Evolutionary conservation across 306 rosid genomes (phyloP).

Genomic region (Pterocarpus santalinus): DNA sequence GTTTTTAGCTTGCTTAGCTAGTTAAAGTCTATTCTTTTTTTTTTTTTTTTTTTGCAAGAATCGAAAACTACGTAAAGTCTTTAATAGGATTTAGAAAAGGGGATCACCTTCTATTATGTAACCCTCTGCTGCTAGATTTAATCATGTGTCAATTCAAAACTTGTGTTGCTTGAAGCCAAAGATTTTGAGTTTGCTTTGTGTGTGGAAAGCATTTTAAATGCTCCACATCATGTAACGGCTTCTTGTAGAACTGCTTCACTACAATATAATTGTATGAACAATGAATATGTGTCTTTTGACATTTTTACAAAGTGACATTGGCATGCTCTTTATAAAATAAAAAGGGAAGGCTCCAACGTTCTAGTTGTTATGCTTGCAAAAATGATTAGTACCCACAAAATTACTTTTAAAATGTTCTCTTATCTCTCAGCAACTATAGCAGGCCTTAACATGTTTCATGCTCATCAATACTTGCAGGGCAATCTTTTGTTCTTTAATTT

Average conservation of each 20-base stretch:
- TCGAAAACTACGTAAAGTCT: background rate
- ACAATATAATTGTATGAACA: constrained; percentile 40
- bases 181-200: constrained; percentile 41
- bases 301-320: constrained; percentile 8
- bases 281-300: constrained; percentile 33
- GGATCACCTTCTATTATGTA: constrained; percentile 20
- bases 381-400: constrained; percentile 6
- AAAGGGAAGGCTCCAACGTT: background rate
- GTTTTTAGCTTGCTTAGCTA: constrained; percentile 21
- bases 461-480: background rate
- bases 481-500: constrained; percentile 7
- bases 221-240: constrained; percentile 27
- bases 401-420: constrained; percentile 3
- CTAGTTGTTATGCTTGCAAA: constrained; percentile 9
- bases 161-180: constrained; percentile 52
- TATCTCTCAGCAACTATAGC: constrained; percentile 10
- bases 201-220: constrained; percentile 37
- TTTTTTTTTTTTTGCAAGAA: background rate
- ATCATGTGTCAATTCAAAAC: constrained; percentile 31
- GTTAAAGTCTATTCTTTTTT: background rate
- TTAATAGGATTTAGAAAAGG: constrained; percentile 1
- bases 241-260: constrained; percentile 43
- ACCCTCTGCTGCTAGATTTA: constrained; percentile 6
- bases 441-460: constrained; percentile 25
- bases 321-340: background rate